Evolutionary conservation across 2,329 filamentous ascomycete species (phyloP).

Genomic region (Aureobasidium sp.): DNA sequence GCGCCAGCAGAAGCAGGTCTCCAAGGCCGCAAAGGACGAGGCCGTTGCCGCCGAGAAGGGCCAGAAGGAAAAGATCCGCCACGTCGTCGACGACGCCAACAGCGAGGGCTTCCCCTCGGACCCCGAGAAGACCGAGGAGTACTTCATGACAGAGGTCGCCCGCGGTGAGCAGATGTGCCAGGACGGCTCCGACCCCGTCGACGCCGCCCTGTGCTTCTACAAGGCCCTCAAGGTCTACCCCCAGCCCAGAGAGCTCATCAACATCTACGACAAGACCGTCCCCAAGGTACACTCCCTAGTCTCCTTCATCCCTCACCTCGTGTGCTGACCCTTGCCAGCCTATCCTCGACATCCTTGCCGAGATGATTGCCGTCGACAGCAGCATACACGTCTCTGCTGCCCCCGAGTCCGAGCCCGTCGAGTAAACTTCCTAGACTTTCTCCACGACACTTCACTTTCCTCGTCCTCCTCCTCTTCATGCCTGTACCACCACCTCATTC

Average conservation of each 20-base stretch:
- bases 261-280: constrained; percentile 97
- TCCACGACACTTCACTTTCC: background rate
- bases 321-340: constrained; percentile 46
- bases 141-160: constrained; percentile 94
- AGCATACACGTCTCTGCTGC: constrained; percentile 37
- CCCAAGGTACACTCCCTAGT: constrained; percentile 60
- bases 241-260: constrained; percentile 82
- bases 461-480: constrained; percentile 9
- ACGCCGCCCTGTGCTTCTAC: constrained; percentile 93
- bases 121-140: constrained; percentile 88
- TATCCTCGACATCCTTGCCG: constrained; percentile 89
- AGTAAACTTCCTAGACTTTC: constrained; percentile 20
- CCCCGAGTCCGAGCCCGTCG: constrained; percentile 25
- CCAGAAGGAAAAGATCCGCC: constrained; percentile 68
- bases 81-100: constrained; percentile 71
- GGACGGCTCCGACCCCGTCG: constrained; percentile 66
- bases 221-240: constrained; percentile 98
- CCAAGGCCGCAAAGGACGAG: constrained; percentile 64
- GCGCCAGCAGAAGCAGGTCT: constrained; percentile 67
- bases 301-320: background rate
- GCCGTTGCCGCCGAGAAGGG: constrained; percentile 57
- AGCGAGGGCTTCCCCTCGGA: constrained; percentile 86
- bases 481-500: constrained; percentile 15
- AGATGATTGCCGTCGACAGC: constrained; percentile 94
- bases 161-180: constrained; percentile 75